Evolutionary conservation across 31 red algal species (phyloP).

Genomic region (Odonthalia washingtoniensis): DNA sequence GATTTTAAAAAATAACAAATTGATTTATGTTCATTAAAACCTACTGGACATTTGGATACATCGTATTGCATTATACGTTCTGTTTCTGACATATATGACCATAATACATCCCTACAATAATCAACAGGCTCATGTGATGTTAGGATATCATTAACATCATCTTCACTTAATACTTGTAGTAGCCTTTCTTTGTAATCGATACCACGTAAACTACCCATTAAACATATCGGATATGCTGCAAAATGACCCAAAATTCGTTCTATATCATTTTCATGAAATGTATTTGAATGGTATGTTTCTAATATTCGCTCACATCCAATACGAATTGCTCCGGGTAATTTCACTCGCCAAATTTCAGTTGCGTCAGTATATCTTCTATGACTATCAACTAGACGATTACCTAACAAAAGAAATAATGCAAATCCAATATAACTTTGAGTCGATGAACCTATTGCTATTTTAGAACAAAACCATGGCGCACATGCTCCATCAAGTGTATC

Average conservation of each 20-base stretch:
- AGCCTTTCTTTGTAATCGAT: slow-evolving; percentile 31
- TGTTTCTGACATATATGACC: slow-evolving; percentile 21
- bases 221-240: slow-evolving; percentile 26
- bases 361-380: slow-evolving; percentile 35
- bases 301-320: slow-evolving; percentile 24
- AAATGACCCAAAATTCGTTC: slow-evolving; percentile 24
- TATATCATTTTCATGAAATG: slow-evolving; percentile 28
- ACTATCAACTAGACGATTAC: slow-evolving; percentile 43
- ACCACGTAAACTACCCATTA: slow-evolving; percentile 33
- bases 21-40: slow-evolving; percentile 39
- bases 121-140: slow-evolving; percentile 30
- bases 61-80: slow-evolving; percentile 1
- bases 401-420: slow-evolving; percentile 45
- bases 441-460: slow-evolving; percentile 14
- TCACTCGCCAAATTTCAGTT: slow-evolving; percentile 11
- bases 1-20: slow-evolving; percentile 26
- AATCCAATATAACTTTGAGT: slow-evolving; percentile 45
- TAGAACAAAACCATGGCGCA: slow-evolving; percentile 33
- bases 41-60: background rate
- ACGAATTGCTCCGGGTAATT: background rate
- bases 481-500: slow-evolving; percentile 5
- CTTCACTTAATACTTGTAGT: slow-evolving; percentile 25
- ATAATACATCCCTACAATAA: slow-evolving; percentile 57
- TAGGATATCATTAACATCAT: slow-evolving; percentile 35
- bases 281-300: slow-evolving; percentile 13